Evolutionary conservation across 106 monocot genomes (phyloP).

Genomic region (Platanthera zijinensis): DNA sequence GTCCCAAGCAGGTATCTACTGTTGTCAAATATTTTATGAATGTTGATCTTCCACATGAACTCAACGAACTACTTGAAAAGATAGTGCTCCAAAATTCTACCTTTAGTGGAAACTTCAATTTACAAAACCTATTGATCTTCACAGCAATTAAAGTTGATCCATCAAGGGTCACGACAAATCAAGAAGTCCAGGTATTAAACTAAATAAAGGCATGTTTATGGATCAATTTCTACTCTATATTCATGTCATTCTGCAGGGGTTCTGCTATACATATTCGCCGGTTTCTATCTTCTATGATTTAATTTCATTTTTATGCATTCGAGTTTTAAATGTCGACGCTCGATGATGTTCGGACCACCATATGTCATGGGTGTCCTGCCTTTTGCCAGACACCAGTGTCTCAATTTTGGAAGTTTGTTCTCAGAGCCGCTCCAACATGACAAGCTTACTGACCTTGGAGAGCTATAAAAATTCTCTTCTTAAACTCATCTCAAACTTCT

Average conservation of each 20-base stretch:
- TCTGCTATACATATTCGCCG: no score
- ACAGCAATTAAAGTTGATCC: constrained; percentile 94
- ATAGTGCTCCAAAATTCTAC: constrained; percentile 94
- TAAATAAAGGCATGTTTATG: no score
- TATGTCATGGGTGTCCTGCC: constrained; percentile 19
- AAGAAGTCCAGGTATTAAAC: no score
- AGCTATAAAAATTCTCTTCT: constrained; percentile 24
- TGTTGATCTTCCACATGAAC: constrained; percentile 94
- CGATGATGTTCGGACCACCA: not conserved
- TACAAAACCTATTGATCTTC: constrained; percentile 88
- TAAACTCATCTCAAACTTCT: not conserved
- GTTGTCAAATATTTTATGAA: constrained; percentile 98
- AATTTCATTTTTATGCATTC: no score
- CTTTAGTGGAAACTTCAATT: constrained; percentile 94
- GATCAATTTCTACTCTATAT: no score
- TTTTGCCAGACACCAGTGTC: constrained; percentile 13
- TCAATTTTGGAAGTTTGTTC: constrained; percentile 9
- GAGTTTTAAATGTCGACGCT: constrained; percentile 13
- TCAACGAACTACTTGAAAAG: constrained; percentile 96
- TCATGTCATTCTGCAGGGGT: no score
- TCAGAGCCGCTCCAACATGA: constrained; percentile 7
- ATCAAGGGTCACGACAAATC: constrained; percentile 60
- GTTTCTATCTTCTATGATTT: no score
- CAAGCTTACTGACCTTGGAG: constrained; percentile 7
- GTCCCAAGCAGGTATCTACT: constrained; percentile 95